Base-by-base conservation (phyloP, 2,329 filamentous ascomycete genomes). In the Hypomyces perniciosus region DNA sequence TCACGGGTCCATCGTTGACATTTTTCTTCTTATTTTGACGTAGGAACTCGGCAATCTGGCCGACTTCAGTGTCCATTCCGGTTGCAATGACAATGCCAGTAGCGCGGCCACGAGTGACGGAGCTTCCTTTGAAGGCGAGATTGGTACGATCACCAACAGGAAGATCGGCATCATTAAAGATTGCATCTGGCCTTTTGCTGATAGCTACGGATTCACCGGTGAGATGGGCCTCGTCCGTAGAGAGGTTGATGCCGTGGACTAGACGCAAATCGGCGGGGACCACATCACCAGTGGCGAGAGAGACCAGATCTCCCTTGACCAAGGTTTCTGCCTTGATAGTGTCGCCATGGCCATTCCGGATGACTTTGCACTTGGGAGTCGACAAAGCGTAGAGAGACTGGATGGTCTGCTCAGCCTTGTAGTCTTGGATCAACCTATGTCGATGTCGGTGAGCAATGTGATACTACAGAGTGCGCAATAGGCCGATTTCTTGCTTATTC, bases 41-140 rank as follows among this genome's bases (percentile, higher is more conserved):
- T 41, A 91, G 75, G 57, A 86, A 76, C 50, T 76, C 78, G n/a
- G 87, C 86, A 59, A 90, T 89, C 61, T 82, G 82, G 59, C 87
- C 87, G 48, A 90, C 84, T 66, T 89, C 83, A 26, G 86, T 90
- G 52, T 77, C 67, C 84, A 89, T 87, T 40, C 81, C 85, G n/a
- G 81, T 86, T 30, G 80, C 77, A 46, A 84, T 77, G 44, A 88
- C 84, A 48, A 89, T 79, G 53, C 85, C 85, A 9, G 74, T 82
- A 44, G 80, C 85, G 51, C 85, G 80, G 45, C 86, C 85, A 54
- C 83, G 81, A 4, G 84, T 86, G 59, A 89, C 77, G n/a, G 81
- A 85, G 55, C 83, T 86, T 51, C 83, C 84, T 50, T 83, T 85
- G 65, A 85, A 89, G 38, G 80, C 80, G 65, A 88, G 79, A 64